Evolutionary conservation across 108 stramenopile species (phyloP), one percentile per base, ranked within the genome.

Genomic region (Aurantiochytrium sp.): DNA sequence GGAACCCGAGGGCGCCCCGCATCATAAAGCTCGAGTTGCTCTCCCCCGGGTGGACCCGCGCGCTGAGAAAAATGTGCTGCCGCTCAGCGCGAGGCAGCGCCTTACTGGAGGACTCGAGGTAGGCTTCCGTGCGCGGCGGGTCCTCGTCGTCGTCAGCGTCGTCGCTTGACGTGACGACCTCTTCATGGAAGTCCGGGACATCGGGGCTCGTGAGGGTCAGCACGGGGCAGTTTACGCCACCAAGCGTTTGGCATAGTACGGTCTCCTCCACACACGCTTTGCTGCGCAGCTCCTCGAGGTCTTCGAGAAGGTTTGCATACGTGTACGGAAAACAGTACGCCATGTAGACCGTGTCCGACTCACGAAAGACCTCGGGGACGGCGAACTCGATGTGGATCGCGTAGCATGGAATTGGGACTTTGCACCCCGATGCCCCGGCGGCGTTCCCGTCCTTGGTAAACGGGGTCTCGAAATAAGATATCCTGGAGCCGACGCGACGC

Each of bases 241-340:
- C 89, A 24, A 94, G 31, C 8, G 92, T 92, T 3, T 54, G 36
- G 69, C 94, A 94, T 2, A 94, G 90, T 32, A 53, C n/a, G 37
- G 68, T 53, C 87, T 90, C 65, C 19, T 54, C 1, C 85, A 85
- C 42, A 24, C 50, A 85, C n/a, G 22, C n/a, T 54, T 52, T 27
- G 37, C 45, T 6, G 8, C 24, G n/a, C 37, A 87, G 4, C 30
- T 55, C 37, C 4, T 21, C 30, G 22, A 87, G 19, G 19, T 88
- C 52, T 6, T 19, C 30, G 36, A 37, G 24, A 52, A 93, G 88
- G 54, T 94, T 93, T 2, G 88, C 55, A 69, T 91, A 92, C 30
- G 94, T 92, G 93, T 94, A 94, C 15, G 94, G 94, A 81, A 86
- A 89, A 37, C 92, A 90, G 89, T 94, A 92, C 1, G 93, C 93